A percentile compares a stretch with the other conserved stretches of the same genome.
phyloP scores from a whole-genome alignment of 306 rosid species.

The Vigna radiata region DNA sequence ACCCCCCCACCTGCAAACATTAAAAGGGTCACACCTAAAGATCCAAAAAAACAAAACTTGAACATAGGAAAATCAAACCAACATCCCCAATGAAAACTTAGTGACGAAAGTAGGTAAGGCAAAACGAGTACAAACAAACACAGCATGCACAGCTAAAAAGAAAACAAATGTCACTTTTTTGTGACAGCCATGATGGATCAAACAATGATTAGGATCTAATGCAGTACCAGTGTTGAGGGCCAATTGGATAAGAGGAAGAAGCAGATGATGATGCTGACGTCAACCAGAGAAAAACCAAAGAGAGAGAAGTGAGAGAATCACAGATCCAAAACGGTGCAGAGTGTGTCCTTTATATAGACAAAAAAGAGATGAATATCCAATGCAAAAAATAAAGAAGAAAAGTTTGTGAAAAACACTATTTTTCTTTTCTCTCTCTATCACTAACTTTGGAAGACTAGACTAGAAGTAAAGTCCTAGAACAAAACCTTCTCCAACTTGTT shows the following conservation, averaged over 20 bases:
- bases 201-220: slow-evolving; percentile 8
- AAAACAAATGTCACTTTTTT: not conserved
- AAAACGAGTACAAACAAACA: not conserved
- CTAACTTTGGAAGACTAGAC: not conserved
- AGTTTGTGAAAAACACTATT: not conserved
- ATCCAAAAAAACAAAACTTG: slow-evolving; percentile 4
- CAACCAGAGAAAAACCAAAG: not conserved
- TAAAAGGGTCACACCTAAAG: slow-evolving; percentile 16
- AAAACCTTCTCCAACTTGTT: not conserved
- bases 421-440: slow-evolving; percentile 5
- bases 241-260: slow-evolving; percentile 18
- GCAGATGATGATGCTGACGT: slow-evolving; percentile 31
- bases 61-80: slow-evolving; percentile 33
- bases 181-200: slow-evolving; percentile 17
- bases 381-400: not conserved
- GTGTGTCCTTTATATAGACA: slow-evolving; percentile 48
- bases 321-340: slow-evolving; percentile 47
- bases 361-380: not conserved
- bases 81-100: slow-evolving; percentile 16
- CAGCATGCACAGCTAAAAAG: not conserved
- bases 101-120: slow-evolving; percentile 15
- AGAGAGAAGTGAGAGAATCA: slow-evolving; percentile 16
- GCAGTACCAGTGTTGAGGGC: slow-evolving; percentile 56
- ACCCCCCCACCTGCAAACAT: slow-evolving; percentile 45
- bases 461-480: slow-evolving; percentile 9